A percentile compares a stretch with the other conserved stretches of the same genome.
phyloP scores from a whole-genome alignment of 1,284 basidiomycete genomes.

The Mycena citricolor region DNA sequence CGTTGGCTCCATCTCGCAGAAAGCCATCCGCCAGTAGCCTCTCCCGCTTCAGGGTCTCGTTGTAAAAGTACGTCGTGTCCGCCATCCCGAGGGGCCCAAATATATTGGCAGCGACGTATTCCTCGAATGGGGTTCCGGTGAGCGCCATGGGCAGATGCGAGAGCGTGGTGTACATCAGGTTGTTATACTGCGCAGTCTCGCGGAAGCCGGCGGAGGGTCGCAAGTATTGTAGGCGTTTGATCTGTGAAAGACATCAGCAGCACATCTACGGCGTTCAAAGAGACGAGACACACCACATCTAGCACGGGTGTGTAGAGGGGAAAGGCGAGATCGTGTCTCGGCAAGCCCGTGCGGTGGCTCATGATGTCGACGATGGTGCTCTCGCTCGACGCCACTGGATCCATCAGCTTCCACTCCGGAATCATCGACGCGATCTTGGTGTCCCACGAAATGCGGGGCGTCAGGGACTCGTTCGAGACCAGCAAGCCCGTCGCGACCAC shows the following conservation, averaged over 20 bases:
- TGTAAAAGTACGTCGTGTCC: slow-evolving; percentile 22
- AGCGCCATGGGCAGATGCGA: slow-evolving; percentile 22
- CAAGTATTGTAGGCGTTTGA: slow-evolving; percentile 36
- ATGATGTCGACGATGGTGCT: slow-evolving; percentile 26
- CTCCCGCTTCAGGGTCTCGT: slow-evolving; percentile 5
- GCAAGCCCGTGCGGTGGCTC: slow-evolving; percentile 28
- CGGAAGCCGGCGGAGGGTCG: slow-evolving; percentile 42
- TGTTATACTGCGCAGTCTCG: slow-evolving; percentile 44
- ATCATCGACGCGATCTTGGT: slow-evolving; percentile 26
- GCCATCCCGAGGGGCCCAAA: slow-evolving; percentile 22
- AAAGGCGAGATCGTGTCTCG: slow-evolving; percentile 24
- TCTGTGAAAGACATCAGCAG: slow-evolving; percentile 23
- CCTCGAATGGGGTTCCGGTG: slow-evolving; percentile 18
- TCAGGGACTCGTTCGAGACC: slow-evolving; percentile 26
- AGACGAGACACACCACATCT: slow-evolving; percentile 1
- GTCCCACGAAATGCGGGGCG: slow-evolving; percentile 24
- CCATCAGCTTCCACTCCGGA: slow-evolving; percentile 25
- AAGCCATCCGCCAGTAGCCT: slow-evolving; percentile 23
- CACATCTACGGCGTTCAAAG: background rate
- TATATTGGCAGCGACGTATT: slow-evolving; percentile 25
- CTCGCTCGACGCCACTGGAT: slow-evolving; percentile 24
- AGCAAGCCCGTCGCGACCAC: slow-evolving; percentile 26
- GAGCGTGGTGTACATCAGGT: slow-evolving; percentile 27
- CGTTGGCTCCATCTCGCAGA: slow-evolving; percentile 19
- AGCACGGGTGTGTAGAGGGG: slow-evolving; percentile 2